Evolutionary conservation across 441 rosid species (phyloP).

Genomic region (Oxalis stricta): DNA sequence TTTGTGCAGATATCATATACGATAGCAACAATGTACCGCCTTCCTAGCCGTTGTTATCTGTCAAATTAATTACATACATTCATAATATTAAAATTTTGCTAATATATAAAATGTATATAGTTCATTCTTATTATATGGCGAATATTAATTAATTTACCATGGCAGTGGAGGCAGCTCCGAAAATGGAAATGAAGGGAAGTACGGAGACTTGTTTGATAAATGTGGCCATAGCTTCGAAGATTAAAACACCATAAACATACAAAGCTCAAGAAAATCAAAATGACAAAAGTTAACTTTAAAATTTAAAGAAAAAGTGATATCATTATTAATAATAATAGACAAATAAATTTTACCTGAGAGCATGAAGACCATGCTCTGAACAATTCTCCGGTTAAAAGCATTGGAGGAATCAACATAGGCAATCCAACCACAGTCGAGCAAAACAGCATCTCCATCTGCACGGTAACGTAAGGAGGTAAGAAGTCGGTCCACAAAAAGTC

Average conservation of each 20-base stretch:
- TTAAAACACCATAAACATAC: slow-evolving; percentile 63
- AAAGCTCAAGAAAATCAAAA: slow-evolving; percentile 30
- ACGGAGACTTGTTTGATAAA: slow-evolving; percentile 86
- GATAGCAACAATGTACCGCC: slow-evolving; percentile 71
- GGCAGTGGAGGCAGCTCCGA: slow-evolving; percentile 88
- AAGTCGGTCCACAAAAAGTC: no score
- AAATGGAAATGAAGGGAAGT: slow-evolving; percentile 70
- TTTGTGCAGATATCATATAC: slow-evolving; percentile 74
- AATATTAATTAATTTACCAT: slow-evolving; percentile 29
- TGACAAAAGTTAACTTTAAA: not conserved
- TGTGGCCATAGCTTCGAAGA: slow-evolving; percentile 90
- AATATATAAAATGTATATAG: no score
- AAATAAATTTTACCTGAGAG: slow-evolving; percentile 42
- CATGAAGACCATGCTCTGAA: slow-evolving; percentile 82
- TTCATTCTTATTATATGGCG: no score
- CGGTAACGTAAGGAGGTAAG: not conserved
- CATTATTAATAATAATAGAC: not conserved
- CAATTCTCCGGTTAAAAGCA: slow-evolving; percentile 71
- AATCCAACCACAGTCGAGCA: slow-evolving; percentile 78
- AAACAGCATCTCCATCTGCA: slow-evolving; percentile 86
- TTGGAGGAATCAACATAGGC: slow-evolving; percentile 80
- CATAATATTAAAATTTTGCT: not conserved
- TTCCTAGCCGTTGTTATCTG: slow-evolving; percentile 92
- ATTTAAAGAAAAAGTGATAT: not conserved
- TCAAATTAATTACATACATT: not conserved